Evolutionary conservation across 345 rosid genomes (phyloP).

Genomic region (Acer yangbiense): DNA sequence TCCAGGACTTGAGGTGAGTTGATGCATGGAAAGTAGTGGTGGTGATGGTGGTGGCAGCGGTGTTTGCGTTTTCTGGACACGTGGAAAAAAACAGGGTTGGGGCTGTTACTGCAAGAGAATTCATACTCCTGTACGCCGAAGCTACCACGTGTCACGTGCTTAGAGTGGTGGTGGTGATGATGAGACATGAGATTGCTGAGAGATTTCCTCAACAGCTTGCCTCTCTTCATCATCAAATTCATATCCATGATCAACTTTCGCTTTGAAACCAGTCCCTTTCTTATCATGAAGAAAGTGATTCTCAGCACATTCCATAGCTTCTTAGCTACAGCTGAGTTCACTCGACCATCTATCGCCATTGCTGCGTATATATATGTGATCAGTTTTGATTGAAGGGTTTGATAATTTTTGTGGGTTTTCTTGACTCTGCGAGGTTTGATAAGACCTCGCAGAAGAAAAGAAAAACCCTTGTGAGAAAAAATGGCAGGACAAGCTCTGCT

Average conservation of each 20-base stretch:
- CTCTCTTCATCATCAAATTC: slow-evolving; percentile 59
- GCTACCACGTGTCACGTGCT: slow-evolving; percentile 33
- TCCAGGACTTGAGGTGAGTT: slow-evolving; percentile 39
- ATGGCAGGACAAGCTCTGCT: not conserved
- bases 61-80: slow-evolving; percentile 34
- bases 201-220: slow-evolving; percentile 48
- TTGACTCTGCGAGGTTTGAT: slow-evolving; percentile 48
- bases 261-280: slow-evolving; percentile 50
- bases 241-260: slow-evolving; percentile 60
- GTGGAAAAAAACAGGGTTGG: slow-evolving; percentile 61
- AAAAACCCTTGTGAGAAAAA: slow-evolving; percentile 34
- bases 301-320: slow-evolving; percentile 56
- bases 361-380: too few species aligned
- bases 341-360: slow-evolving; percentile 36
- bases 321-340: slow-evolving; percentile 40
- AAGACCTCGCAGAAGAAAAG: slow-evolving; percentile 52
- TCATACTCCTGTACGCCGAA: slow-evolving; percentile 62
- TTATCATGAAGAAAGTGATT: slow-evolving; percentile 48
- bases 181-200: slow-evolving; percentile 41
- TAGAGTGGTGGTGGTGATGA: slow-evolving; percentile 30
- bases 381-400: not conserved
- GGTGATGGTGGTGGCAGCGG: not conserved
- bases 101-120: slow-evolving; percentile 68
- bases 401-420: slow-evolving; percentile 28
- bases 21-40: slow-evolving; percentile 53